These are phyloP conservation scores for Sequoia sempervirens DNA, from an alignment of 75 land plant species.

Conservation along the genomic window DNA sequence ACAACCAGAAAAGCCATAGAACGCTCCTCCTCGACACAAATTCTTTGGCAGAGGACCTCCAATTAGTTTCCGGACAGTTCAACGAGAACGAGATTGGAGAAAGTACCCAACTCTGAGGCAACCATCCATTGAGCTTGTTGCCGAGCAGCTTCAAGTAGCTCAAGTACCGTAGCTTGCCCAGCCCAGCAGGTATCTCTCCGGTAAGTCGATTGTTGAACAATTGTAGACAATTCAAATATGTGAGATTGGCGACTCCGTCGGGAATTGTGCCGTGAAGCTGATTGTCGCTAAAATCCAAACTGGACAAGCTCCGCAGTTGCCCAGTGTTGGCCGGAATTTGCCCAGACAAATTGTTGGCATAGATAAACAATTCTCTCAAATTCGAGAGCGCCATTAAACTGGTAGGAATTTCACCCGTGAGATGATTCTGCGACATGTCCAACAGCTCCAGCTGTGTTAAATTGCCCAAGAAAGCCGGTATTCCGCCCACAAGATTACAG, in stretches of 20 bases:
- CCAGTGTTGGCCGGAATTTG: constrained; percentile 22
- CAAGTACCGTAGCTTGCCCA: constrained; percentile 23
- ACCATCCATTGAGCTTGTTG: constrained; percentile 13
- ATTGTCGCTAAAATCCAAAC: constrained; percentile 27
- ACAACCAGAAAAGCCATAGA: constrained; percentile 12
- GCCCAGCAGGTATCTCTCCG: constrained; percentile 8
- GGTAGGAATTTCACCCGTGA: constrained; percentile 46
- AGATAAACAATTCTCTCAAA: constrained; percentile 22
- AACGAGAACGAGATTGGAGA: background rate
- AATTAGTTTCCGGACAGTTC: background rate
- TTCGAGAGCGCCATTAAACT: constrained; percentile 17
- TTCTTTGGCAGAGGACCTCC: constrained; percentile 22
- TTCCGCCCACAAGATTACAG: constrained; percentile 24
- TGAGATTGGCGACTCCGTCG: background rate
- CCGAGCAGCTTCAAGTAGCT: constrained; percentile 3
- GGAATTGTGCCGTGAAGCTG: constrained; percentile 26
- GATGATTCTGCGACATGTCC: constrained; percentile 39
- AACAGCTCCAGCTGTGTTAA: constrained; percentile 22
- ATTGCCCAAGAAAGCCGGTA: constrained; percentile 33
- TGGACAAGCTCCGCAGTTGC: background rate
- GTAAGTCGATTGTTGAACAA: background rate
- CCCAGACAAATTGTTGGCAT: constrained; percentile 29
- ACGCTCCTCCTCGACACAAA: constrained; percentile 24
- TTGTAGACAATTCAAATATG: background rate
- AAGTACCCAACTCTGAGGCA: constrained; percentile 3